Conservation (phyloP, 441 rosid genomes). For the Corymbia citriodora region DNA sequence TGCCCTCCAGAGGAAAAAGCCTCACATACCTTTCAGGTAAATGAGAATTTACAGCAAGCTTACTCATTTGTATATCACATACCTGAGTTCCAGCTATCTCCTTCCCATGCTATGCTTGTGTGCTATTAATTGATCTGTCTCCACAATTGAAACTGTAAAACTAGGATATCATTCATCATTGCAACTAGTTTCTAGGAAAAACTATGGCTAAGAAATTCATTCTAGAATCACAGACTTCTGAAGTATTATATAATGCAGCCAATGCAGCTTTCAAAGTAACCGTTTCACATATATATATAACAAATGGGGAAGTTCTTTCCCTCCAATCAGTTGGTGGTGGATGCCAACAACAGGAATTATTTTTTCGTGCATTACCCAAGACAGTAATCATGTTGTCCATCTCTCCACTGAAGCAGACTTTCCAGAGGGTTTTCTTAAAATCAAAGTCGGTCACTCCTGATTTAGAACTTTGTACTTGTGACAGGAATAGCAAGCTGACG, state of each 20-base stretch:
- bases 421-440: not conserved
- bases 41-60: not conserved
- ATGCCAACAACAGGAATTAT: not conserved
- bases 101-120: not conserved
- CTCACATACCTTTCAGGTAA: conserved; percentile 76
- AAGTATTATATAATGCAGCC: not conserved
- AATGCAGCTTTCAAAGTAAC: not conserved
- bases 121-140: not conserved
- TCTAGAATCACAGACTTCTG: not conserved
- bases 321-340: not conserved
- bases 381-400: not conserved
- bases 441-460: not conserved
- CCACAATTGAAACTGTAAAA: not conserved
- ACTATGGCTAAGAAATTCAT: not conserved
- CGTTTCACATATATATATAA: not conserved
- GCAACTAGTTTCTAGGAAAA: not conserved
- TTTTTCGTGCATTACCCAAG: not conserved
- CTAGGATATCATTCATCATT: not conserved
- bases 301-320: not conserved
- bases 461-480: conserved; percentile 8
- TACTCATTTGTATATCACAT: not conserved
- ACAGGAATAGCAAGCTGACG: conserved; percentile 89
- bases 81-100: not conserved
- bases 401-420: not conserved
- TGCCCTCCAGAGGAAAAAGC: conserved; percentile 63